phyloP scores from a whole-genome alignment of 176 grass and related monocot species.

The Eremochloa ophiuroides region DNA sequence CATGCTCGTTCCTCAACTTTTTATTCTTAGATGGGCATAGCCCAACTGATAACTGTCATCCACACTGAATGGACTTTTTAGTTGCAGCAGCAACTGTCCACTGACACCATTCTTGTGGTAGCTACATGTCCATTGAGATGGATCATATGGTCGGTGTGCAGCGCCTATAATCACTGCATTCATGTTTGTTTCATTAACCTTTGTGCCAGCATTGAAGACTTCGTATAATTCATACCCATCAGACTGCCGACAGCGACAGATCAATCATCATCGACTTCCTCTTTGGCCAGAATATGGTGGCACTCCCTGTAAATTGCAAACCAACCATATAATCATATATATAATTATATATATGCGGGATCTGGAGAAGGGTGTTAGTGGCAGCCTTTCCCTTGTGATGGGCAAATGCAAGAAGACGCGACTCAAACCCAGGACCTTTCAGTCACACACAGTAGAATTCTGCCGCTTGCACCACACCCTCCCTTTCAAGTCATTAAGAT shows the following conservation, averaged over 20 bases:
- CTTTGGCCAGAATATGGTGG: constrained; percentile 2
- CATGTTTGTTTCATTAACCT: constrained; percentile 10
- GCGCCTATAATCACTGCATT: constrained; percentile 19
- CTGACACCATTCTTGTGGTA: constrained; percentile 29
- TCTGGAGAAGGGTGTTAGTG: too few relatives aligned
- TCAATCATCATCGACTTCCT: constrained; percentile 17
- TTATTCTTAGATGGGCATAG: constrained; percentile 34
- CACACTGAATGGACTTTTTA: constrained; percentile 10
- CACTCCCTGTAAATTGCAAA: constrained; percentile 17
- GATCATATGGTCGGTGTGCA: not conserved
- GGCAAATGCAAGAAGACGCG: too few relatives aligned
- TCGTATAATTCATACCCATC: constrained; percentile 22
- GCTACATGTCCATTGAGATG: constrained; percentile 16
- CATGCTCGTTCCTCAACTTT: constrained; percentile 20
- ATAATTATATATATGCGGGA: too few relatives aligned
- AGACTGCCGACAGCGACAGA: constrained; percentile 25
- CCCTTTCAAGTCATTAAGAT: too few relatives aligned
- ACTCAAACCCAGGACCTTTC: too few relatives aligned
- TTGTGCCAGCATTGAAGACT: constrained; percentile 31
- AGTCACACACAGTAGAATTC: too few relatives aligned
- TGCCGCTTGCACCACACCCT: too few relatives aligned
- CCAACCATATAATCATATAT: too few relatives aligned
- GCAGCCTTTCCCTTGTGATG: too few relatives aligned
- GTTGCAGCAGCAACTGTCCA: constrained; percentile 9
- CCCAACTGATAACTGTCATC: constrained; percentile 13